These are phyloP conservation scores for Cercospora berteroae DNA, from an alignment of 2,329 filamentous ascomycete genomes.

Conservation along the genomic window DNA sequence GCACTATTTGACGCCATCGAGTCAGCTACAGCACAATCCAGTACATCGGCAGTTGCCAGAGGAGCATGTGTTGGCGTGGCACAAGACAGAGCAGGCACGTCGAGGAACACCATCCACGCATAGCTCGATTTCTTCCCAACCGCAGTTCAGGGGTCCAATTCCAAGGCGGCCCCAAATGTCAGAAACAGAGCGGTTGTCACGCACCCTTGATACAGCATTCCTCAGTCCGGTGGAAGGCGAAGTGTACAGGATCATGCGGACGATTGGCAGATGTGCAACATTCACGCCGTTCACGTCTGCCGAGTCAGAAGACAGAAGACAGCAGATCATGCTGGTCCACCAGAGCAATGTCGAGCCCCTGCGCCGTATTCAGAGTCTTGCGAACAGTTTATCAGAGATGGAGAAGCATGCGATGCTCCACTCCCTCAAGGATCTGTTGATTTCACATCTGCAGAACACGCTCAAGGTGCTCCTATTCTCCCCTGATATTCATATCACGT, in stretches of 20 bases:
- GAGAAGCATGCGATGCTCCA: slow-evolving; percentile 6
- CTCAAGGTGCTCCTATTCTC: slow-evolving; percentile 5
- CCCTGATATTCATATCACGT: slow-evolving; percentile 3
- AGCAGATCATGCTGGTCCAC: slow-evolving; percentile 12
- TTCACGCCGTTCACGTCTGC: slow-evolving; percentile 9
- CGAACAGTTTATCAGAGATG: not conserved
- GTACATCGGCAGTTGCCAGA: slow-evolving; percentile 6
- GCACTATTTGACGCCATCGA: not conserved
- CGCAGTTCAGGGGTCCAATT: slow-evolving; percentile 2
- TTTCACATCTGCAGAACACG: not conserved
- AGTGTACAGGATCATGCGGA: slow-evolving; percentile 10
- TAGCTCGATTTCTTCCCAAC: not conserved
- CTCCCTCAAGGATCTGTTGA: not conserved
- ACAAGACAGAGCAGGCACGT: not conserved
- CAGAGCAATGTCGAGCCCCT: slow-evolving; percentile 1
- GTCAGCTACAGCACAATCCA: not conserved
- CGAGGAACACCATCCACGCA: not conserved
- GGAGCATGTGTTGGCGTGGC: not conserved
- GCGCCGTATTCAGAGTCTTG: not conserved
- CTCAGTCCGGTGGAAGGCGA: slow-evolving; percentile 7
- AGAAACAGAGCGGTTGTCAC: not conserved
- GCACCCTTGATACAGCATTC: not conserved
- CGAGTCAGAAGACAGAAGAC: not conserved
- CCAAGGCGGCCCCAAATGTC: not conserved
- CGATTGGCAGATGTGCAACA: slow-evolving; percentile 6